Evolutionary conservation across 2,329 filamentous ascomycete genomes (phyloP).

Genomic region (Fusarium keratoplasticum): DNA sequence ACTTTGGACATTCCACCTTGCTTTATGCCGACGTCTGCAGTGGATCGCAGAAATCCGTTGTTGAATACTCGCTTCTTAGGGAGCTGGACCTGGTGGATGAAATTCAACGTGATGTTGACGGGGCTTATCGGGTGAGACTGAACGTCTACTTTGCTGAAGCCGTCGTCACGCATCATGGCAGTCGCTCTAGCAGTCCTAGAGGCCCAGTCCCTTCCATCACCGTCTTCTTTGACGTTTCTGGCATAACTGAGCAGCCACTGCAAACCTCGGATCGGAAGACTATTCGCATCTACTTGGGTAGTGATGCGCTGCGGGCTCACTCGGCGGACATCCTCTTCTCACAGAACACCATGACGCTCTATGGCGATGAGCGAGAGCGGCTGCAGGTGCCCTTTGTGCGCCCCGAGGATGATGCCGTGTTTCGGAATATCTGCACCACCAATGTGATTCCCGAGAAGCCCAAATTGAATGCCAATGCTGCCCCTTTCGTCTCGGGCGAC

Average conservation of each 20-base stretch:
- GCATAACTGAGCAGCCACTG: conserved; percentile 60
- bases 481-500: conserved; percentile 56
- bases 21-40: conserved; percentile 94
- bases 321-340: conserved; percentile 94
- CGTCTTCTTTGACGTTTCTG: conserved; percentile 80
- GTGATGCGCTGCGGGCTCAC: conserved; percentile 85
- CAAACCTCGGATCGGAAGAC: conserved; percentile 59
- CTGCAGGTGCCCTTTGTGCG: conserved; percentile 91
- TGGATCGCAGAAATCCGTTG: conserved; percentile 87
- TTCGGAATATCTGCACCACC: conserved; percentile 79
- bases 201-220: conserved; percentile 78
- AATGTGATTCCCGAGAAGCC: conserved; percentile 66
- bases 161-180: conserved; percentile 80
- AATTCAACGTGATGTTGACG: conserved; percentile 74
- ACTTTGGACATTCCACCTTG: conserved; percentile 89
- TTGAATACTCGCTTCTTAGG: conserved; percentile 80
- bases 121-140: conserved; percentile 76
- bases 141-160: conserved; percentile 93
- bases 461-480: conserved; percentile 67
- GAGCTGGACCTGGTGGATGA: conserved; percentile 78
- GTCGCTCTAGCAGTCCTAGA: conserved; percentile 79
- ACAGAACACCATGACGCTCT: conserved; percentile 87
- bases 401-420: conserved; percentile 85
- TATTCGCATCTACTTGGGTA: conserved; percentile 90
- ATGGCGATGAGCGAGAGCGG: conserved; percentile 87